Base-by-base conservation (phyloP, 2,329 filamentous ascomycete species). In the Phyllosticta ampelicida region DNA sequence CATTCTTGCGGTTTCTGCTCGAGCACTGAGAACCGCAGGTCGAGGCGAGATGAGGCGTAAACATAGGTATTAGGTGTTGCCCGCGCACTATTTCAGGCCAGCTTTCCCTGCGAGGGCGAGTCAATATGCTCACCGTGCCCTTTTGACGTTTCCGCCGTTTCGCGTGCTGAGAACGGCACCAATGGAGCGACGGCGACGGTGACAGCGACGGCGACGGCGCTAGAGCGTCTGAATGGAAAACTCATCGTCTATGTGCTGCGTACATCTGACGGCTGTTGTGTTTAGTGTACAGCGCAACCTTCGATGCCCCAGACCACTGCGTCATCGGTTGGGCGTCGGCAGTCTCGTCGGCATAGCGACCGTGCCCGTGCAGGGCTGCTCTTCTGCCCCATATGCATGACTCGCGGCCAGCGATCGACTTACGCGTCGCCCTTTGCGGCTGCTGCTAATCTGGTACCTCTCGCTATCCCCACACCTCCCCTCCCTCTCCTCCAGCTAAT, bases 1-100 rank as follows among this genome's bases (percentile, higher is more conserved):
- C 83, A 0, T 95, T 96, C 69, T 69, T 96, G 66, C 81, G 79
- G 51, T 96, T 97, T 64, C 70, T 95, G 65, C 74, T 83, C 53
- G 85, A 89, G 23, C 8, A 26, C 3, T n/a, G n/a, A n/a, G n/a
- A n/a, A n/a, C n/a, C n/a, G n/a, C n/a, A n/a, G n/a, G n/a, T n/a
- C n/a, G n/a, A n/a, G n/a, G n/a, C n/a, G n/a, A 63, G 78, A 67
- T 51, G 64, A 60, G 55, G 3, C 28, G 28, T 13, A 13, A 13
- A 36, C 11, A 36, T 36, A 16, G 16, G 5, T 36, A 36, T 13
- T 16, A 16, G 30, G 16, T 36, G 30, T 36, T 36, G 30, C 36
- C 36, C 36, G 13, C n/a, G 36, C n/a, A 13, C 6, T 8, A 16
- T 44, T 44, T 44, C 36, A 44, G 13, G 30, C 30, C 30, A 36